These are phyloP conservation scores for Lonicera japonica DNA, from an alignment of 129 eudicot species.

Conservation along the genomic window DNA sequence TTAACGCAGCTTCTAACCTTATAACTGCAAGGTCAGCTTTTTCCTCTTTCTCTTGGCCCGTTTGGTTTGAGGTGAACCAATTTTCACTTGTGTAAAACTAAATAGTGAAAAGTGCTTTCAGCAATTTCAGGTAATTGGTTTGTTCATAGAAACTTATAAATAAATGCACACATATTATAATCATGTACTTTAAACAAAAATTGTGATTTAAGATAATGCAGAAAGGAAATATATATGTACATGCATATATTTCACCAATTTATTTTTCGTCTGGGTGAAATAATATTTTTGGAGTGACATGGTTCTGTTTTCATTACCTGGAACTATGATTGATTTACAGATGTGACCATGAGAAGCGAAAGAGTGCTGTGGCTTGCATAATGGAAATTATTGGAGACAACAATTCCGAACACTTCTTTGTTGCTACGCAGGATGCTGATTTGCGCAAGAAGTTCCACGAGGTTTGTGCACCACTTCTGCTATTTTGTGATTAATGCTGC, in stretches of 20 bases:
- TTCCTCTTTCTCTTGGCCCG: not conserved
- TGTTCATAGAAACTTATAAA: not conserved
- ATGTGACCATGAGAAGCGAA: slow-evolving; percentile 81
- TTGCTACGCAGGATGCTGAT: slow-evolving; percentile 84
- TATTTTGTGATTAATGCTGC: not conserved
- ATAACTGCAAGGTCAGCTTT: slow-evolving; percentile 67
- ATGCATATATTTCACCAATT: too few species aligned
- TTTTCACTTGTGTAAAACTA: too few species aligned
- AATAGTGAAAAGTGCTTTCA: too few species aligned
- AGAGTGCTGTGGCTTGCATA: slow-evolving; percentile 75
- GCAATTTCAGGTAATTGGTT: too few species aligned
- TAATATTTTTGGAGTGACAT: not conserved
- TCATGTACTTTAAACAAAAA: too few species aligned
- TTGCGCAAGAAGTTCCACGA: slow-evolving; percentile 69
- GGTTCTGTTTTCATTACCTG: not conserved
- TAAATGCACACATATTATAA: not conserved
- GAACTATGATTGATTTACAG: slow-evolving; percentile 25
- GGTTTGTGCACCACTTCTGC: slow-evolving; percentile 32
- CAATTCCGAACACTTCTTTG: slow-evolving; percentile 89
- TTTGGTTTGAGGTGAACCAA: too few species aligned
- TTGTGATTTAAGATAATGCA: too few species aligned
- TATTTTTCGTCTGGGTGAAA: too few species aligned
- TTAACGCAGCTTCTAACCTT: slow-evolving; percentile 52
- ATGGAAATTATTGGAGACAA: slow-evolving; percentile 66
- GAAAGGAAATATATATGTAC: not conserved